Base-by-base conservation (phyloP, 495 filamentous ascomycete species). In the Friedmanniomyces simplex region DNA sequence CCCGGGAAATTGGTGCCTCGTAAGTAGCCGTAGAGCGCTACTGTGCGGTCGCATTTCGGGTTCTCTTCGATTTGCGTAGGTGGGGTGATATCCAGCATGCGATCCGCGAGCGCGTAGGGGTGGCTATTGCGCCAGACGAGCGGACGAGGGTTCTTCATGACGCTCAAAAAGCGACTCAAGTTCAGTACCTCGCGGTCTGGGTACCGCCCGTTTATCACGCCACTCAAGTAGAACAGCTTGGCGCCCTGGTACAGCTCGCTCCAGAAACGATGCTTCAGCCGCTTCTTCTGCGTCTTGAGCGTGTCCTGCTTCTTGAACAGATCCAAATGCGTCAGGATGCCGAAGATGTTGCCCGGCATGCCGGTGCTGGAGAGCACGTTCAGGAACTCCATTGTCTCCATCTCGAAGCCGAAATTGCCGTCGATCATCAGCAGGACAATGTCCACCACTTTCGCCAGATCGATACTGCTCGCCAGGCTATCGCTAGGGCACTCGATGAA, bases 321-420 rank as follows among this genome's bases (percentile, higher is more conserved):
- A 70, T 98, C 93, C 39, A 98, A 77, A 78, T 97, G 94, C 14
- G 93, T 96, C 26, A 97, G 77, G 50, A 98, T 90, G 26, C 94
- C 94, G 67, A 97, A 97, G 21, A 98, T 89, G 64, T 98, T 98
- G 58, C 91, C 91, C 10, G 93, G 93, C 89, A 98, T 95, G 69
- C 93, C 93, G 52, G 86, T 91, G 11, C 88, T 79, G 7, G 87
- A 82, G 52, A 97, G 73, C 43, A 94, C 83, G 64, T 96, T 96
- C 66, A 98, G 71, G 63, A 98, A 98, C 70, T 98, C 93, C 94
- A 98, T 97, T 1, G 93, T 98, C 74, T 98, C 93, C 93, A 98
- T 98, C 73, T 98, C 93, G 65, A 97, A 98, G 1, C 93, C 93
- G 67, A 84, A 98, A 72, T 96, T 96, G 36, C 91, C 94, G 67